A percentile compares a stretch with the other conserved stretches of the same genome.
Evolutionary conservation across 768 basidiomycete species (phyloP).

Genomic region (Pisolithus microcarpus): DNA sequence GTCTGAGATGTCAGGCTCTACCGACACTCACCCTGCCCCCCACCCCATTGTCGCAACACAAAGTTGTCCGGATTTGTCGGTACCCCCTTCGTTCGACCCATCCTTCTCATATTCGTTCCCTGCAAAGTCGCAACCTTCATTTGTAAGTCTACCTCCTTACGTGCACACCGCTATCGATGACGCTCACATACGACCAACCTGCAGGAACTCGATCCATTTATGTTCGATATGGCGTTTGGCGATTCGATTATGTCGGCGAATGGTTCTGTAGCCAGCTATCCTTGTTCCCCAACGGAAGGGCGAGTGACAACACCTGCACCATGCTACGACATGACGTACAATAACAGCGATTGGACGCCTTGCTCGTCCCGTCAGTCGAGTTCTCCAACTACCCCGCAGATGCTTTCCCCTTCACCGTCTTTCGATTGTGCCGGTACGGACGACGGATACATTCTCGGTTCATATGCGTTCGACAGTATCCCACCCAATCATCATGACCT

Average conservation of each 20-base stretch:
- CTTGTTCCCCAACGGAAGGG: constrained; percentile 9
- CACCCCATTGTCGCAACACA: constrained; percentile 10
- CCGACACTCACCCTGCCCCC: constrained; percentile 1
- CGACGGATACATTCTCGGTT: constrained; percentile 13
- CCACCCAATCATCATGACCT: constrained; percentile 1
- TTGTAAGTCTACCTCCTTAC: constrained; percentile 33
- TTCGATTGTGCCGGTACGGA: constrained; percentile 18
- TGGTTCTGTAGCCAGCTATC: constrained; percentile 15
- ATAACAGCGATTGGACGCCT: constrained; percentile 33
- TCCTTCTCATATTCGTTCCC: constrained; percentile 22
- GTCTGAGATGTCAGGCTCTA: not conserved
- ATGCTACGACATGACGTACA: constrained; percentile 35
- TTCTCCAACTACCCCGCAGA: constrained; percentile 38
- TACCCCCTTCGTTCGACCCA: constrained; percentile 29
- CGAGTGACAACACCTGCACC: constrained; percentile 28
- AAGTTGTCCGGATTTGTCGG: constrained; percentile 26
- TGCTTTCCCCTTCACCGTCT: constrained; percentile 22
- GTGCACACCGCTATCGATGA: not conserved
- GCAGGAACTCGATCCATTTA: constrained; percentile 26
- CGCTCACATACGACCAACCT: constrained; percentile 1
- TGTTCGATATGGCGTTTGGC: constrained; percentile 23
- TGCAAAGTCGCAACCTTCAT: constrained; percentile 38
- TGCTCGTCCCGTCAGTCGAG: constrained; percentile 38
- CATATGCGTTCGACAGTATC: constrained; percentile 13
- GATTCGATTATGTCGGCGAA: constrained; percentile 20